phyloP scores from a whole-genome alignment of 2,329 filamentous ascomycete species.

The Arthrobotrys entomopaga region DNA sequence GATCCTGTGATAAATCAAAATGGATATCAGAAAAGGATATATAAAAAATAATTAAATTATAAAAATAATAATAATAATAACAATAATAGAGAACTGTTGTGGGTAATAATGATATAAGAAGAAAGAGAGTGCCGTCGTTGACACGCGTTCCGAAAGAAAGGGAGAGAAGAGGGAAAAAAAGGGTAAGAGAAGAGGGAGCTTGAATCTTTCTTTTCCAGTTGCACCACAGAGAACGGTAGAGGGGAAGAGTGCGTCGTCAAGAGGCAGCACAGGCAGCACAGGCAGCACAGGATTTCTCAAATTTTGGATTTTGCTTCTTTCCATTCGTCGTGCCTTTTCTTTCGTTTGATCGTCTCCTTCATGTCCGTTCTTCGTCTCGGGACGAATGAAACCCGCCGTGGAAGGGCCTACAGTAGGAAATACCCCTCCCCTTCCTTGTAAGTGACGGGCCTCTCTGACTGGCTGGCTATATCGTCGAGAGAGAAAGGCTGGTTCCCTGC shows the following conservation, averaged over 20 bases:
- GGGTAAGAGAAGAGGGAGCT: conserved; percentile 24
- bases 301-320: conserved; percentile 46
- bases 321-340: not conserved
- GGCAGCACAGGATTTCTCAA: conserved; percentile 44
- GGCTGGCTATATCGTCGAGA: conserved; percentile 37
- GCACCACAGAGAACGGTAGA: conserved; percentile 3
- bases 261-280: no score
- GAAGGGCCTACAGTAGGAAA: conserved; percentile 26
- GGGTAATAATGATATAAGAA: conserved; percentile 40
- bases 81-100: no score
- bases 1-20: no score
- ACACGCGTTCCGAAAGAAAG: conserved; percentile 45
- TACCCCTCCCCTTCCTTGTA: conserved; percentile 20
- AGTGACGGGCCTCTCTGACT: conserved; percentile 12
- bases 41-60: no score
- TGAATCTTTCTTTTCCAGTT: conserved; percentile 17
- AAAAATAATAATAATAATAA: no score
- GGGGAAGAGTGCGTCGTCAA: conserved; percentile 16
- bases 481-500: conserved; percentile 25
- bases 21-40: no score
- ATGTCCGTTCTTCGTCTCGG: conserved; percentile 20
- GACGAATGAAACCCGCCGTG: not conserved
- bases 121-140: conserved; percentile 23
- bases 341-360: conserved; percentile 19
- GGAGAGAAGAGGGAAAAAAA: conserved; percentile 20